Evolutionary conservation across 139 green algal species (phyloP), one percentile per base, ranked within the genome.

Genomic region (Eudorina sp.): DNA sequence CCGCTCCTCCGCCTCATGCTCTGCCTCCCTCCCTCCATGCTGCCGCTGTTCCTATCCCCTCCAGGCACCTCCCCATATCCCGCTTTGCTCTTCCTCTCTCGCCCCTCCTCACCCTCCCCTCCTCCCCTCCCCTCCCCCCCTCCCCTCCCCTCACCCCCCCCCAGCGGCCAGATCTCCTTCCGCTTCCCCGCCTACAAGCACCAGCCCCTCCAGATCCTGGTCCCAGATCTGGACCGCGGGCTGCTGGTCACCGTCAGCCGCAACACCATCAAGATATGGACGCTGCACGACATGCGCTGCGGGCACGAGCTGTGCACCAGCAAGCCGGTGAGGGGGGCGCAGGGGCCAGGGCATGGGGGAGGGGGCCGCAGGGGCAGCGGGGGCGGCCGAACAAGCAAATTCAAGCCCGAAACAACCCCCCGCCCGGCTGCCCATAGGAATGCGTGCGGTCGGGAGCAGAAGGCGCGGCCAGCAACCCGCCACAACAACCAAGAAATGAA

Each of bases 121-220:
- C 5, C 27, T 31, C 31, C 27, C 34, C 21, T 7, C 43, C 53
- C 75, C 31, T 48, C 34, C 51, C n/a, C 31, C 36, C 53, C 31
- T 34, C 34, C 48, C 2, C 53, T 14, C n/a, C 48, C 53, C 53
- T 6, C 2, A 46, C 16, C 31, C 25, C 76, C 48, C 40, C 40
- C 7, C 78, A 85, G 78, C 78, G 78, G 78, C 38, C 2, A 8
- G 40, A 74, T 85, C 55, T 43, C 19, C 36, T 85, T 85, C 60
- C 75, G 87, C 73, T 91, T 91, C 74, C 88, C 88, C n/a, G 88
- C 88, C 58, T 89, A 86, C 88, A 91, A 91, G 82, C 73, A 86
- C 46, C 82, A 89, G 81, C 88, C 88, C 60, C 74, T 91, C 60
- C 68, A 89, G 58, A 82, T 84, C 18, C 41, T 88, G 41, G 78